Evolutionary conservation across 2,329 filamentous ascomycete genomes (phyloP).

Genomic region (Pestalotiopsis sp.): DNA sequence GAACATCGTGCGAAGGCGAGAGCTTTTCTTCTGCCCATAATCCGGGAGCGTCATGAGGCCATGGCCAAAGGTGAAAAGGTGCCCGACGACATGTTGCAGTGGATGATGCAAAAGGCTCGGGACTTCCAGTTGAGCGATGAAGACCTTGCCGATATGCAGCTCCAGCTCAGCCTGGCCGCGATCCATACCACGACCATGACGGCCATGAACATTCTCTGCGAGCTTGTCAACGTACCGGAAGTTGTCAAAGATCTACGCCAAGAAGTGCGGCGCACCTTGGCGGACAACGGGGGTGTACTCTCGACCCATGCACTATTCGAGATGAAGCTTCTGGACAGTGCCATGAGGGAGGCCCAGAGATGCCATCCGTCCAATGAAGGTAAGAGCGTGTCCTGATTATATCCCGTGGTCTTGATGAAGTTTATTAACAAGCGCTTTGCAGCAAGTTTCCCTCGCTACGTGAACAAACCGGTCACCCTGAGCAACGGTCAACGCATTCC

Average conservation of each 20-base stretch:
- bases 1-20: conserved; percentile 35
- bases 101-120: conserved; percentile 41
- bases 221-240: conserved; percentile 39
- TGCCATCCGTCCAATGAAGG: conserved; percentile 29
- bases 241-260: conserved; percentile 51
- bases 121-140: conserved; percentile 33
- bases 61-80: conserved; percentile 26
- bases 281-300: conserved; percentile 33
- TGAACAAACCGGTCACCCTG: conserved; percentile 23
- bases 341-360: conserved; percentile 37
- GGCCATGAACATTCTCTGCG: conserved; percentile 38
- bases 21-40: conserved; percentile 29
- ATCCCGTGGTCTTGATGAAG: not conserved
- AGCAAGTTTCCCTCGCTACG: conserved; percentile 48
- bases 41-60: conserved; percentile 32
- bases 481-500: conserved; percentile 36
- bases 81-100: conserved; percentile 49
- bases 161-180: conserved; percentile 47
- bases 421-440: not conserved
- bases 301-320: conserved; percentile 36
- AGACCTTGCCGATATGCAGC: conserved; percentile 41
- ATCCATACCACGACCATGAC: conserved; percentile 52
- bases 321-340: conserved; percentile 42
- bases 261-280: conserved; percentile 47
- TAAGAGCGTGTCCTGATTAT: not conserved